These are phyloP conservation scores for Bathelium albidoporum DNA, from an alignment of 495 filamentous ascomycete genomes.

Conservation along the genomic window DNA sequence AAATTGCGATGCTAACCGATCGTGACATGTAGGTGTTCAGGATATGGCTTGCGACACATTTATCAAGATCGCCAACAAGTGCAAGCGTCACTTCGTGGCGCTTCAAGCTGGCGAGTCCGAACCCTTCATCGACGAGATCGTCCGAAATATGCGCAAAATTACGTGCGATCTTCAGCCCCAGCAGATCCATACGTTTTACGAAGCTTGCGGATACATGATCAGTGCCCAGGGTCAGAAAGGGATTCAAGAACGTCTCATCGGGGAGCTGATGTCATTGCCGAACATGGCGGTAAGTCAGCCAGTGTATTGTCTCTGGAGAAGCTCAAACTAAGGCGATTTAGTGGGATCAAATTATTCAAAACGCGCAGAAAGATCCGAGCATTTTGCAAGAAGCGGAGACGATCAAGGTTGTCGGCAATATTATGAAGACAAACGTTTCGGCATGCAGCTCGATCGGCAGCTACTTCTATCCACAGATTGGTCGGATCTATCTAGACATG, in stretches of 20 bases:
- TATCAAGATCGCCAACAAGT: conserved; percentile 99
- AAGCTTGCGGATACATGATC: conserved; percentile 99
- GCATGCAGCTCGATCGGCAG: conserved; percentile 90
- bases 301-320: neutral
- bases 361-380: conserved; percentile 68
- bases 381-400: conserved; percentile 84
- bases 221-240: conserved; percentile 89
- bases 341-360: conserved; percentile 87
- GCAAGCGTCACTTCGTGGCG: conserved; percentile 92
- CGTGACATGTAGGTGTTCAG: conserved; percentile 63
- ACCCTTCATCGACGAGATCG: conserved; percentile 98
- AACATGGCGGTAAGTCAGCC: conserved; percentile 56
- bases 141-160: conserved; percentile 86
- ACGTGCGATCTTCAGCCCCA: conserved; percentile 90
- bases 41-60: conserved; percentile 99
- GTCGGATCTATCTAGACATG: conserved; percentile 97
- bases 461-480: conserved; percentile 99
- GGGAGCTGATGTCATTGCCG: conserved; percentile 84
- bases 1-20: conserved; percentile 17
- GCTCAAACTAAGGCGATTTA: conserved; percentile 22
- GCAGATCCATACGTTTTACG: conserved; percentile 98
- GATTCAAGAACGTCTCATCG: conserved; percentile 80
- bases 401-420: conserved; percentile 96
- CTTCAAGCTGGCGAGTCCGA: conserved; percentile 89
- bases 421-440: conserved; percentile 99